A percentile compares a stretch with the other conserved stretches of the same genome.
Evolutionary conservation across 2,329 filamentous ascomycete genomes (phyloP).

Genomic region (Aspergillus tubingensis): DNA sequence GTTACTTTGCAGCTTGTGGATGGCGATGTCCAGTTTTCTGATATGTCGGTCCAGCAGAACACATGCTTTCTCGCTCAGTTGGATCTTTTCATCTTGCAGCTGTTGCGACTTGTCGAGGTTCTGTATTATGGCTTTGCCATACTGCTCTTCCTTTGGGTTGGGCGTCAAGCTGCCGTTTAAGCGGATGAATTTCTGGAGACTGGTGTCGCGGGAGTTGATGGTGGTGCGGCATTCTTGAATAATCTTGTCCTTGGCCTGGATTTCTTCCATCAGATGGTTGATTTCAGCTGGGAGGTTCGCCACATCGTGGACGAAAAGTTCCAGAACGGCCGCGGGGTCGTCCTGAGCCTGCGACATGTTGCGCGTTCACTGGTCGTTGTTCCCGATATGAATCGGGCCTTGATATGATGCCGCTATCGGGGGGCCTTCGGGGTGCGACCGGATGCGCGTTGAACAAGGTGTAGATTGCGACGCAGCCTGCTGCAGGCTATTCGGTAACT

Average conservation of each 20-base stretch:
- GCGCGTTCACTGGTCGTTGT: background rate
- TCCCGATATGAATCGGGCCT: background rate
- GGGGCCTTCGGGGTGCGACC: background rate
- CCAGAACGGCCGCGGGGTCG: slow-evolving; percentile 64
- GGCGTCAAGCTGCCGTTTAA: slow-evolving; percentile 61
- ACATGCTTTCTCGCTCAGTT: slow-evolving; percentile 61
- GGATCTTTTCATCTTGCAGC: slow-evolving; percentile 64
- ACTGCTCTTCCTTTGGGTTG: slow-evolving; percentile 65
- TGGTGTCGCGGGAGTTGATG: slow-evolving; percentile 60
- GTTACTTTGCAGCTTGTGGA: slow-evolving; percentile 60
- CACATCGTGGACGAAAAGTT: slow-evolving; percentile 67
- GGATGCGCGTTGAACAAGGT: background rate
- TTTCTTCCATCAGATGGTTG: slow-evolving; percentile 66
- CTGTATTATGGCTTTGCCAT: slow-evolving; percentile 58
- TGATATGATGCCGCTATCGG: background rate
- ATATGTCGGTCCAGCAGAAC: slow-evolving; percentile 64
- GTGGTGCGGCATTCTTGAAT: slow-evolving; percentile 59
- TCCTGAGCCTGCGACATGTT: slow-evolving; percentile 54
- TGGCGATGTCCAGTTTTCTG: slow-evolving; percentile 63
- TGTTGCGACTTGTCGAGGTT: slow-evolving; percentile 60
- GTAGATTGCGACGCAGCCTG: background rate
- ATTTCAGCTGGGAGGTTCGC: slow-evolving; percentile 65
- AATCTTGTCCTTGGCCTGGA: slow-evolving; percentile 64
- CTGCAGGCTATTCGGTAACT: background rate
- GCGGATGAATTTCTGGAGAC: slow-evolving; percentile 67